Conservation (phyloP, 331 rosid species). For the Erythrophleum ivorense region DNA sequence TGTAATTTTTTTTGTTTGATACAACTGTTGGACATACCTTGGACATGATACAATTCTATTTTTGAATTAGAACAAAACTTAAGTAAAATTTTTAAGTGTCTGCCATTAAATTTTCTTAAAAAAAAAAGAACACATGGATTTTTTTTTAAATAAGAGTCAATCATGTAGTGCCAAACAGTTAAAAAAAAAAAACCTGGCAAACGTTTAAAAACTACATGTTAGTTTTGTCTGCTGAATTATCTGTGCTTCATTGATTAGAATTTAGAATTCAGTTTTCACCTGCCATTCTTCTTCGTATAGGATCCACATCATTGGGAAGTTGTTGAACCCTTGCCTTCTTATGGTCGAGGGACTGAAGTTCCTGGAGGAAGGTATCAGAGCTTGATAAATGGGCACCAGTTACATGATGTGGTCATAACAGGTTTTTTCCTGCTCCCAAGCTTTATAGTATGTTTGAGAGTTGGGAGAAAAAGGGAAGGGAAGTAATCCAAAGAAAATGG, state of each 20-base stretch:
- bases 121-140: neutral
- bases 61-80: neutral
- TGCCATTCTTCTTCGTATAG: conserved; percentile 45
- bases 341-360: conserved; percentile 89
- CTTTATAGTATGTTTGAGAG: neutral
- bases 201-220: neutral
- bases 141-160: neutral
- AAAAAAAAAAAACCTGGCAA: neutral
- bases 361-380: conserved; percentile 87
- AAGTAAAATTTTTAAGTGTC: neutral
- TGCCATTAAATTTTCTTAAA: neutral
- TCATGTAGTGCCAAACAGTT: neutral
- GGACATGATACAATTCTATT: neutral
- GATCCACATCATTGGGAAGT: conserved; percentile 83
- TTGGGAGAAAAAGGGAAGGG: neutral
- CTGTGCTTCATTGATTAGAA: neutral
- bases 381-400: conserved; percentile 83
- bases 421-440: conserved; percentile 52
- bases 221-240: neutral
- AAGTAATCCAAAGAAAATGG: neutral
- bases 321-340: conserved; percentile 88
- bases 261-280: conserved; percentile 27
- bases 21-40: neutral
- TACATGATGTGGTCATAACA: conserved; percentile 89
- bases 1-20: neutral